phyloP scores from a whole-genome alignment of 2,329 filamentous ascomycete genomes.

The Fusarium compactum region DNA sequence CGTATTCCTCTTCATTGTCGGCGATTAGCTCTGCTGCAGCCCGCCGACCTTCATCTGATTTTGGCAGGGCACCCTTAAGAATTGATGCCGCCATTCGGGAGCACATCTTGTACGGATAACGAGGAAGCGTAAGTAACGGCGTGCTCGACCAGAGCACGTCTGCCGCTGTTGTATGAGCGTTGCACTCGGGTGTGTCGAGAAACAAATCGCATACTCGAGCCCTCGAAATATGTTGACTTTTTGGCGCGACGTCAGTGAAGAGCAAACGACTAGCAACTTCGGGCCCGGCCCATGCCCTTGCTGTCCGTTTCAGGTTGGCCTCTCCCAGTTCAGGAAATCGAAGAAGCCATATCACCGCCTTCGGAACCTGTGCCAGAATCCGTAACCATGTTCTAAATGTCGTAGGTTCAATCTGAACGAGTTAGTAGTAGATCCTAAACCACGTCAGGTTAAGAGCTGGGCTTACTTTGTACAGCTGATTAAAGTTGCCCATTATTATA shows the following conservation, averaged over 20 bases:
- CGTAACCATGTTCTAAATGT: slow-evolving; percentile 96
- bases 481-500: slow-evolving; percentile 97
- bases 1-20: slow-evolving; percentile 83
- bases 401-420: slow-evolving; percentile 87
- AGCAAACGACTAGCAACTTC: slow-evolving; percentile 88
- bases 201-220: slow-evolving; percentile 95
- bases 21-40: slow-evolving; percentile 84
- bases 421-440: slow-evolving; percentile 13
- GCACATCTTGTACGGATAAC: slow-evolving; percentile 99
- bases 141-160: slow-evolving; percentile 98
- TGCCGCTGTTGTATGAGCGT: slow-evolving; percentile 96
- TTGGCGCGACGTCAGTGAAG: slow-evolving; percentile 97
- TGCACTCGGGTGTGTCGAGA: slow-evolving; percentile 97
- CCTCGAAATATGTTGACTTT: slow-evolving; percentile 91
- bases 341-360: slow-evolving; percentile 94
- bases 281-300: slow-evolving; percentile 83
- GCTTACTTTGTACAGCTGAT: slow-evolving; percentile 95
- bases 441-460: neutral
- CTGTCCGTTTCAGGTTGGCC: slow-evolving; percentile 83
- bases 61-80: slow-evolving; percentile 87
- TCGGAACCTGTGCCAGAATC: slow-evolving; percentile 86
- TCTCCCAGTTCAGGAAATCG: slow-evolving; percentile 96
- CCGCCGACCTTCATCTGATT: slow-evolving; percentile 71
- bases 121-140: slow-evolving; percentile 87
- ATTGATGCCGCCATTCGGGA: slow-evolving; percentile 98